Conservation (phyloP, 2,329 filamentous ascomycete genomes). For the Colletotrichum lindemuthianum region DNA sequence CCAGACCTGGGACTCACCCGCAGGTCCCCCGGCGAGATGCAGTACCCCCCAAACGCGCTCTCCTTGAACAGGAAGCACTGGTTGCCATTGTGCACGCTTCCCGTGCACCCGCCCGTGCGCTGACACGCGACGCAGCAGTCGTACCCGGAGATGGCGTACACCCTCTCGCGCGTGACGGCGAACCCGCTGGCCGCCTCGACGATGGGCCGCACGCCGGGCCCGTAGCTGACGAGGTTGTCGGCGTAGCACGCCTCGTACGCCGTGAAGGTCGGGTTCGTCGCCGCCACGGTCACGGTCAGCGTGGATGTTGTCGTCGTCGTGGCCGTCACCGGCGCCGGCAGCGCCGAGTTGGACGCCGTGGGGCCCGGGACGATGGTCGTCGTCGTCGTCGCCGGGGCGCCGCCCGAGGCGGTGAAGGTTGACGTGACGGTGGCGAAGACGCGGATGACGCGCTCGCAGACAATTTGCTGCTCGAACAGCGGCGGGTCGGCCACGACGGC, state of each 20-base stretch:
- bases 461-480: conserved; percentile 13
- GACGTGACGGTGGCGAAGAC: conserved; percentile 19
- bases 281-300: conserved; percentile 1
- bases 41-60: neutral
- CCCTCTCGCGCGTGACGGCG: conserved; percentile 2
- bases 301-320: conserved; percentile 18
- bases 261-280: conserved; percentile 21
- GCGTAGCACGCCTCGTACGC: conserved; percentile 26
- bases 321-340: conserved; percentile 8
- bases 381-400: neutral
- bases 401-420: conserved; percentile 9
- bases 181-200: conserved; percentile 16
- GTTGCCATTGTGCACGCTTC: conserved; percentile 17
- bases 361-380: conserved; percentile 8
- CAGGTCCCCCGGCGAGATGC: conserved; percentile 10
- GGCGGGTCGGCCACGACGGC: neutral
- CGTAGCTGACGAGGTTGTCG: conserved; percentile 16
- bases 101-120: conserved; percentile 8
- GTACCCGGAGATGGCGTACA: neutral
- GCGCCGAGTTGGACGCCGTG: neutral
- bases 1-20: neutral
- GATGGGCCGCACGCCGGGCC: conserved; percentile 12
- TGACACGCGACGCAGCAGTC: conserved; percentile 29
- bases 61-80: conserved; percentile 25
- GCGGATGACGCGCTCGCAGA: conserved; percentile 25